Conservation (phyloP, 495 filamentous ascomycete genomes). For the Penicillium lividum region DNA sequence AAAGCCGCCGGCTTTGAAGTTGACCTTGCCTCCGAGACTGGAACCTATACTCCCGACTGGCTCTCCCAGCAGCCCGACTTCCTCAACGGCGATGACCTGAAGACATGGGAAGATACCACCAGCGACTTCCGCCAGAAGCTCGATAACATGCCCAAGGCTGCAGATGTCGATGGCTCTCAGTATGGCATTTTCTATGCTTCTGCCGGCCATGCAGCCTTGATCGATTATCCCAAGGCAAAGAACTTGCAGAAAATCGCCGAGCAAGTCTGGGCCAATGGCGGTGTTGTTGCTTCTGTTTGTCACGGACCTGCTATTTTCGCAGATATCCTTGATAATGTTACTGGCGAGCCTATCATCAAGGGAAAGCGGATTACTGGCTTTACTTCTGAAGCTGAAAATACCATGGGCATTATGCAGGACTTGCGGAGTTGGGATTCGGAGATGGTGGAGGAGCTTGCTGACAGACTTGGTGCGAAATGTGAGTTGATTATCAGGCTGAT, state of each 20-base stretch:
- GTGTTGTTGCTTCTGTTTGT: conserved; percentile 40
- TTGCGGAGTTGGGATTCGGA: conserved; percentile 36
- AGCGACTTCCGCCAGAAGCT: conserved; percentile 46
- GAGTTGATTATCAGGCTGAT: conserved; percentile 12
- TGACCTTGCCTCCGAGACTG: conserved; percentile 49
- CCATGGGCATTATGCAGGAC: conserved; percentile 36
- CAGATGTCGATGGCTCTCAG: conserved; percentile 31
- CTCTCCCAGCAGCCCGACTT: conserved; percentile 45
- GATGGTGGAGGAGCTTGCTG: conserved; percentile 39
- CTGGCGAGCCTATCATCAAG: conserved; percentile 41
- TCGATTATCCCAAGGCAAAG: conserved; percentile 46
- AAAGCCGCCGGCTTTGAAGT: conserved; percentile 49
- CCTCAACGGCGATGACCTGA: conserved; percentile 36
- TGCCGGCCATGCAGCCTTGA: conserved; percentile 46
- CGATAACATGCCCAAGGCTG: conserved; percentile 37
- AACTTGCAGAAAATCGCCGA: conserved; percentile 41
- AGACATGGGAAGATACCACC: conserved; percentile 39
- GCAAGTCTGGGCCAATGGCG: conserved; percentile 42
- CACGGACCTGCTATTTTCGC: conserved; percentile 49
- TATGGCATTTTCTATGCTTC: conserved; percentile 48
- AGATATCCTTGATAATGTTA: conserved; percentile 35
- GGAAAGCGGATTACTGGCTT: conserved; percentile 48
- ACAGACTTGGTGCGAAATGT: conserved; percentile 39
- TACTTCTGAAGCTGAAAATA: conserved; percentile 43
- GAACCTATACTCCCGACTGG: conserved; percentile 46